Evolutionary conservation across 176 grass and related monocot species (phyloP).

Genomic region (Hordeum vulgare): DNA sequence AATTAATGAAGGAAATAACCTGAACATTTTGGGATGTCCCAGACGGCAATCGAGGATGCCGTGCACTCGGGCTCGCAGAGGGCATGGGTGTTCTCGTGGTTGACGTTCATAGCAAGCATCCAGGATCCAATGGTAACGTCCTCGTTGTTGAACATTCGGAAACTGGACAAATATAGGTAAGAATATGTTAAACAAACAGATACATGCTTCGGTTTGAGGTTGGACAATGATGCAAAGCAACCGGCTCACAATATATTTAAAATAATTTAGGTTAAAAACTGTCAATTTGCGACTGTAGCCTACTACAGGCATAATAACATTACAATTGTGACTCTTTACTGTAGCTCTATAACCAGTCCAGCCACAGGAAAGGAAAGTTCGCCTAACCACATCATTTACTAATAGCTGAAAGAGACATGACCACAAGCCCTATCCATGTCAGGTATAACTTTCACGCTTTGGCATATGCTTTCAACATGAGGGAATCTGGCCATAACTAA

Average conservation of each 20-base stretch:
- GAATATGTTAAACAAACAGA: neutral
- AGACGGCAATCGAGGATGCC: conserved; percentile 81
- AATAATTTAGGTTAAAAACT: neutral
- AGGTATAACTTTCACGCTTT: neutral
- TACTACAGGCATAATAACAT: neutral
- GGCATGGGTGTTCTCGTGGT: conserved; percentile 81
- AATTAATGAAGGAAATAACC: conserved; percentile 41
- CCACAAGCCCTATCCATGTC: neutral
- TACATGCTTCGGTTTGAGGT: neutral
- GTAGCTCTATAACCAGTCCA: neutral
- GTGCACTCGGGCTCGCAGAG: conserved; percentile 81
- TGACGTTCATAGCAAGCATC: conserved; percentile 99
- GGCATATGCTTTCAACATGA: neutral
- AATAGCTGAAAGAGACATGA: neutral
- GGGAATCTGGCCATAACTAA: neutral
- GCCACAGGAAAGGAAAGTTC: neutral
- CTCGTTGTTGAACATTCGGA: conserved; percentile 99
- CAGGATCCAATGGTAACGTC: conserved; percentile 95
- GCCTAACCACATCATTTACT: neutral
- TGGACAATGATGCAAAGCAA: neutral
- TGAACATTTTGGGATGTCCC: conserved; percentile 99
- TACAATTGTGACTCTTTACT: neutral
- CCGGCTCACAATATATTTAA: neutral
- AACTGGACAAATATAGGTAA: conserved; percentile 43
- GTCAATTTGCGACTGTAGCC: neutral